Base-by-base conservation (phyloP, 73 alveolate genomes). In the Symbiodinium pilosum region DNA sequence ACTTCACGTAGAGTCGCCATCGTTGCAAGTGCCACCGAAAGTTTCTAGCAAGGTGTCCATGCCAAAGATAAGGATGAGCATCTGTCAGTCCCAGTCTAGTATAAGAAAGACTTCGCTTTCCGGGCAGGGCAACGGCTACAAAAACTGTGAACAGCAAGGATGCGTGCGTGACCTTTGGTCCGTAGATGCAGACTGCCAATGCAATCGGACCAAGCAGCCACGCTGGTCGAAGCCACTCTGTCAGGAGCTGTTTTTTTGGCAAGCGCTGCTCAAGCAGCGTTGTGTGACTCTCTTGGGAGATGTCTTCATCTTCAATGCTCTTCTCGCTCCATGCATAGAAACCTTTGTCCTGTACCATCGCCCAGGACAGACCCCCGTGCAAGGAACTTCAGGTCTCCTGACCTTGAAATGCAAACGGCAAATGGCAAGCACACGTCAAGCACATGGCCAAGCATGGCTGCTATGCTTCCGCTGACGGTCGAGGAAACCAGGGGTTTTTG, bases 21-120 rank as follows among this genome's bases (percentile, higher is more conserved):
- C 97, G 44, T 86, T 91, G 97, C 97, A 91, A 42, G 81, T 91
- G 97, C 97, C 97, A 91, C 14, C 88, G 87, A 4, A 84, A 36
- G 85, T 20, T 64, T 24, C 81, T 34, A 64, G 81, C 81, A n/a
- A 64, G 81, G 34, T 64, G 41, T 9, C 81, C 81, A 64, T n/a
- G 81, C 38, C 41, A 64, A 26, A 64, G 81, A 64, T 24, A 64
- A 64, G 81, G 43, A 42, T 73, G 41, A 36, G 85, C 85, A n/a
- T n/a, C 44, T n/a, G 85, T 73, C 85, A 73, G 85, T 36, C 43
- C 85, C 85, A 73, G 34, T 73, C 41, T 73, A 43, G 34, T 34
- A n/a, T 43, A 73, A 30, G 64, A 56, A 56, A 87, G 56, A 47
- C 93, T 30, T 39, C 94, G 68, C 68, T 87, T 89, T 47, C 95